Evolutionary conservation across 106 monocot species (phyloP).

Genomic region (Xerophyta viscosa): DNA sequence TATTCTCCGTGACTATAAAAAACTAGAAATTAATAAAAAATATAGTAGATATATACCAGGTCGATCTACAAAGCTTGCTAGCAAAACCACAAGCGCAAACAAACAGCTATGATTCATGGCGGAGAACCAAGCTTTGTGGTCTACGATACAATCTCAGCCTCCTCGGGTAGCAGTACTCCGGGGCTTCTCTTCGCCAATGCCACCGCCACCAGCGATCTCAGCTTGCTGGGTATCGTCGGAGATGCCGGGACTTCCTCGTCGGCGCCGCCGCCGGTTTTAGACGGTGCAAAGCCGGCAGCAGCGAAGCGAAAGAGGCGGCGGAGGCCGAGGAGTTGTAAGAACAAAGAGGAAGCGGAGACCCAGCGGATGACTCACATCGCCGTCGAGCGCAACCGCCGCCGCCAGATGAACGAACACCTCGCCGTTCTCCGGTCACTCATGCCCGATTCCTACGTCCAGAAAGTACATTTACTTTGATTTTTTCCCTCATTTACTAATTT

Average conservation of each 20-base stretch:
- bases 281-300: background rate
- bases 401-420: slow-evolving; percentile 96
- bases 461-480: slow-evolving; percentile 29
- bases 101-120: no score
- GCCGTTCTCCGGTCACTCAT: slow-evolving; percentile 78
- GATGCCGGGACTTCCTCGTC: no score
- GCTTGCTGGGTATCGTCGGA: no score
- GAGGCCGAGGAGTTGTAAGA: slow-evolving; percentile 64
- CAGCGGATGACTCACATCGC: slow-evolving; percentile 99
- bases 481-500: no score
- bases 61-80: no score
- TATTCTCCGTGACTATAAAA: no score
- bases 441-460: slow-evolving; percentile 90
- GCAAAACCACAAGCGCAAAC: no score
- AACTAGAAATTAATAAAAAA: no score
- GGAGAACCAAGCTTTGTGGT: slow-evolving; percentile 29
- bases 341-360: slow-evolving; percentile 82
- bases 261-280: no score
- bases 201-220: no score
- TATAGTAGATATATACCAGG: no score
- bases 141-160: slow-evolving; percentile 44
- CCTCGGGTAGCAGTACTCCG: slow-evolving; percentile 6
- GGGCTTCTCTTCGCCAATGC: slow-evolving; percentile 20
- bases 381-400: slow-evolving; percentile 91
- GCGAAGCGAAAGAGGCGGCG: slow-evolving; percentile 61